Conservation (phyloP, 371 early-diverging fungal species). For the Rhizopus arrhizus region DNA sequence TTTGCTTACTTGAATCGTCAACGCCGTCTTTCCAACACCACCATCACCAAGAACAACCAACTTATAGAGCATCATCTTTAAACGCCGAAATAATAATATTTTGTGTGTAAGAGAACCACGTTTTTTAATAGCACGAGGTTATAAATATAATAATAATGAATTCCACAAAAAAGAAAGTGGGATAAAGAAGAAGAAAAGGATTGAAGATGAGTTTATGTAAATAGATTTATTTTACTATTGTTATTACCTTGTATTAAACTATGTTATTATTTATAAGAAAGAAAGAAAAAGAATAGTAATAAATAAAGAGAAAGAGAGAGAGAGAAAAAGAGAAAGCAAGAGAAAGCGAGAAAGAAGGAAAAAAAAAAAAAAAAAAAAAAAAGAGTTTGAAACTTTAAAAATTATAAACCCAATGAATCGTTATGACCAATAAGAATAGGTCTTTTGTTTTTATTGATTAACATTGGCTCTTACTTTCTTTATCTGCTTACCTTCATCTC, state of each 20-base stretch:
- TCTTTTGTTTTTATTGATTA: no score
- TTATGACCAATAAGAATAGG: no score
- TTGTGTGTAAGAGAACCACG: conserved; percentile 6
- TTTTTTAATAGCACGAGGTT: conserved; percentile 6
- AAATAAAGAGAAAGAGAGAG: neutral
- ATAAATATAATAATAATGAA: neutral
- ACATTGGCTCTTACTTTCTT: no score
- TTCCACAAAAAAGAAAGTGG: no score
- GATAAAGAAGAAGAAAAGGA: no score
- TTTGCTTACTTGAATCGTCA: conserved; percentile 37
- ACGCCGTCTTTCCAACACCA: conserved; percentile 57
- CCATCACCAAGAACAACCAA: conserved; percentile 60
- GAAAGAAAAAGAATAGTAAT: neutral
- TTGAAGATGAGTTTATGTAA: no score
- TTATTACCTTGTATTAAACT: neutral
- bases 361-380: conserved; percentile 4
- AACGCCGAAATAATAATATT: conserved; percentile 4
- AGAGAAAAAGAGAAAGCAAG: neutral
- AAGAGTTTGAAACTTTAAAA: neutral
- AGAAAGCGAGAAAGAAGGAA: neutral
- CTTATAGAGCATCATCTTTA: conserved; percentile 63
- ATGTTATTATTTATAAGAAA: neutral
- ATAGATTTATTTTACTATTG: neutral
- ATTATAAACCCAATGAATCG: neutral
- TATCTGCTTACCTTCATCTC: no score